Conservation (phyloP, 1,284 basidiomycete species). For the Apiotrichum laibachii region DNA sequence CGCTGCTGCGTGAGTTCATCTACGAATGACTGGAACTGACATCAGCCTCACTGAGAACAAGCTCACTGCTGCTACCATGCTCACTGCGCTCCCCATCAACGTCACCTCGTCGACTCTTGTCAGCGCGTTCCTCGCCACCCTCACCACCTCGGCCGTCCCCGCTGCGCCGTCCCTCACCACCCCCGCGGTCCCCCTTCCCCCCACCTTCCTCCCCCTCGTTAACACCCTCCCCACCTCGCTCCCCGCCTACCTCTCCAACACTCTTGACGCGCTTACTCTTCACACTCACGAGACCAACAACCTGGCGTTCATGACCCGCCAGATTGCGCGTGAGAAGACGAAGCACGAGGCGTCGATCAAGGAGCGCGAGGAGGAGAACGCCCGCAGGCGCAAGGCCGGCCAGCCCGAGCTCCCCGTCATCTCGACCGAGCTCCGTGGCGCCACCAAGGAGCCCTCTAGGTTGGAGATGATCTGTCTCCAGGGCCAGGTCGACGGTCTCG, state of each 20-base stretch:
- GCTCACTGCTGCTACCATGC: slow-evolving; percentile 83
- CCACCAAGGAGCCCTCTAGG: slow-evolving; percentile 83
- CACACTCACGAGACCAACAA: slow-evolving; percentile 91
- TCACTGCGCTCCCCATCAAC: slow-evolving; percentile 85
- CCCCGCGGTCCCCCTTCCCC: slow-evolving; percentile 50
- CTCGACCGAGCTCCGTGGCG: slow-evolving; percentile 76
- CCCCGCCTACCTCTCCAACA: slow-evolving; percentile 63
- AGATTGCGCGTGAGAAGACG: slow-evolving; percentile 83
- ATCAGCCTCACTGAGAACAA: slow-evolving; percentile 76
- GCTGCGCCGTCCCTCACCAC: slow-evolving; percentile 39
- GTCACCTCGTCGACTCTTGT: slow-evolving; percentile 84
- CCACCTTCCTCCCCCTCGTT: slow-evolving; percentile 56
- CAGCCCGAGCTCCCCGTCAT: slow-evolving; percentile 83
- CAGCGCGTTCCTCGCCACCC: slow-evolving; percentile 74
- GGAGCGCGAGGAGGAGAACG: slow-evolving; percentile 89
- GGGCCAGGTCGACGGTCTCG: slow-evolving; percentile 82
- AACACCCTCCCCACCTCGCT: slow-evolving; percentile 56
- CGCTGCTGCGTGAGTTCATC: slow-evolving; percentile 64
- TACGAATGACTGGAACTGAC: not conserved
- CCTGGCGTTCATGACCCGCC: slow-evolving; percentile 84
- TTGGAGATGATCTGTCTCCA: slow-evolving; percentile 82
- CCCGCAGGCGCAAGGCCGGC: slow-evolving; percentile 74
- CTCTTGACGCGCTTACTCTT: slow-evolving; percentile 77
- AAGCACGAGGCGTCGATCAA: slow-evolving; percentile 75
- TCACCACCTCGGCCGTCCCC: slow-evolving; percentile 54